These are phyloP conservation scores for Eimeria tenella DNA, from an alignment of 169 alveolate species.

Conservation along the genomic window DNA sequence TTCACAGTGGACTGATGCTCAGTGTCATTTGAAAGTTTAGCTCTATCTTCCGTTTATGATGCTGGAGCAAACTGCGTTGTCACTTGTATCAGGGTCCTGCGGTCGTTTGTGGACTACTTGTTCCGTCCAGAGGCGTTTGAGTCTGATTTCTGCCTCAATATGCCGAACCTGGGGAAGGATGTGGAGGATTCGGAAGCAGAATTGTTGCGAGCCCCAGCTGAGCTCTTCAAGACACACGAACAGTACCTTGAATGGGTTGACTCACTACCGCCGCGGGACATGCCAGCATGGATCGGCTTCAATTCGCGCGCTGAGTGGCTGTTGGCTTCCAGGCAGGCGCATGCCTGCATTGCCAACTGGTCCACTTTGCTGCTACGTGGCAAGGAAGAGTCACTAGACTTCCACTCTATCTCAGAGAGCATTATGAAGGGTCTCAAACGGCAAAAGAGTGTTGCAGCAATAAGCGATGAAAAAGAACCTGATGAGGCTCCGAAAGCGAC, in stretches of 20 bases:
- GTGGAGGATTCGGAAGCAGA: constrained; percentile 22
- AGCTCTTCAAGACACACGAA: constrained; percentile 74
- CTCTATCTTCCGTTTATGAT: neutral
- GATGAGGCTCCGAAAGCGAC: constrained; percentile 23
- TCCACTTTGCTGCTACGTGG: constrained; percentile 77
- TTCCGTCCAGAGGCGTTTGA: constrained; percentile 76
- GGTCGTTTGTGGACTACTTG: constrained; percentile 74
- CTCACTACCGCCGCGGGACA: constrained; percentile 65
- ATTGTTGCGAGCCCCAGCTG: constrained; percentile 42
- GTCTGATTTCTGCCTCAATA: constrained; percentile 50
- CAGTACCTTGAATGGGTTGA: constrained; percentile 80
- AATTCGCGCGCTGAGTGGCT: constrained; percentile 77
- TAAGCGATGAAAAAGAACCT: neutral
- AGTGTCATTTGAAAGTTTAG: neutral
- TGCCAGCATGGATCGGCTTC: constrained; percentile 81
- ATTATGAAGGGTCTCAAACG: constrained; percentile 22
- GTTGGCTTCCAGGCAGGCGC: constrained; percentile 67
- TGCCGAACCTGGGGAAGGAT: constrained; percentile 38
- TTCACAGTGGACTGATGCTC: neutral
- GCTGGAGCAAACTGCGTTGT: neutral
- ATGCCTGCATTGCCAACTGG: constrained; percentile 64
- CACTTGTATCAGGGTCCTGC: constrained; percentile 40
- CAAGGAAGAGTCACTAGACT: constrained; percentile 79
- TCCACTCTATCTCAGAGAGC: constrained; percentile 64
- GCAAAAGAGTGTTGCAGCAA: constrained; percentile 25